phyloP scores from a whole-genome alignment of 2,329 filamentous ascomycete genomes.

The Beauveria sp. region DNA sequence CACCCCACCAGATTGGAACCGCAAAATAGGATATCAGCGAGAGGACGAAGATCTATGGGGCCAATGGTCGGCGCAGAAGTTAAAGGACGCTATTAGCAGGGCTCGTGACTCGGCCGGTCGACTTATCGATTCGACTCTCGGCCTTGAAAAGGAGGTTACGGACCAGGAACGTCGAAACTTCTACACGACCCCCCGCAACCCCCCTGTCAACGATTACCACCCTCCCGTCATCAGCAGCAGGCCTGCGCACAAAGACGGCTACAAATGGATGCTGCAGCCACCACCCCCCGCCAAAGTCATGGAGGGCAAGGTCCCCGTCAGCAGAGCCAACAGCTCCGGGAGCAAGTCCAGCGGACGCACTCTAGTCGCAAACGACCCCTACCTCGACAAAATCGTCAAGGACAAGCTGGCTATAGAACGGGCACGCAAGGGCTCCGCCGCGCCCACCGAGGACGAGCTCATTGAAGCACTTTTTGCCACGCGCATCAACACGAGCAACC shows the following conservation, averaged over 20 bases:
- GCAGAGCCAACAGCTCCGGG: slow-evolving; percentile 51
- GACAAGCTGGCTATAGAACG: slow-evolving; percentile 41
- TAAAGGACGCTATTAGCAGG: slow-evolving; percentile 52
- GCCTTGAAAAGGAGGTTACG: slow-evolving; percentile 44
- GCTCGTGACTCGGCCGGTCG: slow-evolving; percentile 49
- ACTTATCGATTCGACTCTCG: slow-evolving; percentile 44
- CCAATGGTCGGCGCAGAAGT: slow-evolving; percentile 47
- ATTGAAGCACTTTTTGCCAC: slow-evolving; percentile 34
- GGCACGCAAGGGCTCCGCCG: slow-evolving; percentile 31
- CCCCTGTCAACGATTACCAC: slow-evolving; percentile 78
- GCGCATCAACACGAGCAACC: slow-evolving; percentile 24
- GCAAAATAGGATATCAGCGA: slow-evolving; percentile 65
- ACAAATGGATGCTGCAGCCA: slow-evolving; percentile 87
- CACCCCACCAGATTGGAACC: slow-evolving; percentile 57
- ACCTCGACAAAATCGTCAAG: slow-evolving; percentile 35
- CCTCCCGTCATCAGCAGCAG: slow-evolving; percentile 76
- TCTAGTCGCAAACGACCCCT: slow-evolving; percentile 32
- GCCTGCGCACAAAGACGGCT: slow-evolving; percentile 60
- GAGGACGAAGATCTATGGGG: slow-evolving; percentile 88
- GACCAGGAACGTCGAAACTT: slow-evolving; percentile 51
- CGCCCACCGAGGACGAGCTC: slow-evolving; percentile 35
- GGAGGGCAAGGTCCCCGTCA: slow-evolving; percentile 73
- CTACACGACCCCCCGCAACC: slow-evolving; percentile 54
- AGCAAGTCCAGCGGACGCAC: slow-evolving; percentile 43
- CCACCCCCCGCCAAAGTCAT: slow-evolving; percentile 86